Evolutionary conservation across 1,284 basidiomycete genomes (phyloP), one percentile per base, ranked within the genome.

Genomic region (Moniliophthora roreri): DNA sequence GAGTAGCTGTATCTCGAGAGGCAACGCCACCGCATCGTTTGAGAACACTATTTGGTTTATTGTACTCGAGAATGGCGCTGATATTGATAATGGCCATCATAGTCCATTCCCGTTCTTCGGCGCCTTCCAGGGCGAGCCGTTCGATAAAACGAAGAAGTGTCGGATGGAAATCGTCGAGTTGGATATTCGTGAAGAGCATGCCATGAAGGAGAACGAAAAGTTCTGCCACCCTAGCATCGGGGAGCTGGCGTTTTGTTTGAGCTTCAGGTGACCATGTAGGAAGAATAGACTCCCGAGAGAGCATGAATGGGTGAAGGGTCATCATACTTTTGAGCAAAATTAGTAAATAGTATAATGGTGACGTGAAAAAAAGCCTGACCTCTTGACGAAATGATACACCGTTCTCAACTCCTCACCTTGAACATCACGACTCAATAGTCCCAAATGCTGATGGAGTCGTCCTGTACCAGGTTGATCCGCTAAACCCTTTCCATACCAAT

Each of bases 371-470:
- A 40, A 11, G 1, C 71, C 80, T 50, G 36, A 93, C 93, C 93
- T 96, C 73, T 98, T 98, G n/a, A 87, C 81, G 61, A 95, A 96
- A 69, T 98, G 96, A 67, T 99, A 96, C 9, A 98, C 78, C 0
- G 87, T 86, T 7, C 87, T 78, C n/a, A 95, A 69, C 60, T 97
- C 95, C 61, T 96, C 92, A 1, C 80, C 82, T 54, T 90, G 87
- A 18, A 82, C 81, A 63, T 95, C 92, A 20, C 90, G 78, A 62
- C 87, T 89, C 46, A 99, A 77, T 53, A 97, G 70, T 1, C 94
- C 97, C n/a, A 99, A 74, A 66, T 98, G 93, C 67, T 98, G 93
- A 67, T 99, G 96, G 46, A 98, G 74, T 61, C 95, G 87, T 5
- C 96, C 96, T 13, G 87, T 87, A 23, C 93, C 93, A 1, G 97